Base-by-base conservation (phyloP, 2,329 filamentous ascomycete genomes). In the Fusarium phyllophilum region DNA sequence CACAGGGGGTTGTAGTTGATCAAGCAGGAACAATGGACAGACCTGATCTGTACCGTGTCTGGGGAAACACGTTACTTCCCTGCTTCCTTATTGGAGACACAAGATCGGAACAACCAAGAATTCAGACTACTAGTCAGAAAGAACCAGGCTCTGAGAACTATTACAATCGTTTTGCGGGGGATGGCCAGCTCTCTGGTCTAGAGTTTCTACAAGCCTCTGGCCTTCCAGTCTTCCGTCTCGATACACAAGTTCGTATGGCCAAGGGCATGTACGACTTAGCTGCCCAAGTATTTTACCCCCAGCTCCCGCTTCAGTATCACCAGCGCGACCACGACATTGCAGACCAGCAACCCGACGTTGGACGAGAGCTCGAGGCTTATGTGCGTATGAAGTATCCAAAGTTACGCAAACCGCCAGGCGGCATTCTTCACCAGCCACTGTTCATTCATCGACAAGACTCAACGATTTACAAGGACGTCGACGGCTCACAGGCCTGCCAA, bases 61-160 rank as follows among this genome's bases (percentile, higher is more conserved):
- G 78, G 76, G 71, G 77, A 3, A 78, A 79, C 24, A 67, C 61
- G 1, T 38, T 77, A 9, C 45, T 66, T 3, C 78, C 76, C 5
- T 78, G 77, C 17, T 54, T 73, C 15, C 62, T 78, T 0, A 61
- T 49, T 17, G 77, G 77, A 9, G 75, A 79, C 26, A n/a, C 54
- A 2, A 66, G 64, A 20, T 73, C 76, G 42, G 60, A 75, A 9
- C 63, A 26, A 5, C 75, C 71, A 3, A 49, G 33, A 1, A 52
- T 76, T 31, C 51, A 62, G 26, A 59, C 48, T 4, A 52, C 39
- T 9, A 1, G 1, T 5, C 34, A 48, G 6, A 57, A 66, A 13
- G 48, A 61, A 14, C 54, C 54, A 13, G 22, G 6, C 1, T 11
- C 22, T 2, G 56, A 45, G 8, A 62, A 62, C 36, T 49, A 55